Percentiles rank a stretch among this genome's conserved stretches.
phyloP scores from a whole-genome alignment of 139 green algal genomes.

The Chlorella sorokiniana region DNA sequence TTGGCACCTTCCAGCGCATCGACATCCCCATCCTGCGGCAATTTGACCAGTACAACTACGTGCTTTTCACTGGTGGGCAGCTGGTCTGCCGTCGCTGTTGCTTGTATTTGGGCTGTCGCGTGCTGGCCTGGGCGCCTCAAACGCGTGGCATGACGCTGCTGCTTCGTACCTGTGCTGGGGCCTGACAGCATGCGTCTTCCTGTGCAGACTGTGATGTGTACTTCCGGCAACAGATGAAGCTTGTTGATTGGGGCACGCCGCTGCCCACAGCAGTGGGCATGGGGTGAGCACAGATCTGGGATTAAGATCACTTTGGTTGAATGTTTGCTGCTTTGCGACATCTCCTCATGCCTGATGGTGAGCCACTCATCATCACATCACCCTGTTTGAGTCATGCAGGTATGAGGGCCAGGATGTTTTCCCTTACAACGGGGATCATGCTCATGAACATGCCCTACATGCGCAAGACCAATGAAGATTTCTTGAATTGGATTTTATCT shows the following conservation, averaged over 20 bases:
- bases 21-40: constrained; percentile 20
- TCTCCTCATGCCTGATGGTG: neutral
- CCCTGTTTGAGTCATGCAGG: neutral
- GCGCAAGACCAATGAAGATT: constrained; percentile 1
- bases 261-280: constrained; percentile 12
- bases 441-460: constrained; percentile 31
- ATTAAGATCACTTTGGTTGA: neutral
- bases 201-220: constrained; percentile 23
- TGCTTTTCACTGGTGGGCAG: constrained; percentile 9
- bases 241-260: constrained; percentile 15
- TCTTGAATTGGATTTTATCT: neutral
- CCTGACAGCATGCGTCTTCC: neutral
- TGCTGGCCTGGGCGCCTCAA: neutral
- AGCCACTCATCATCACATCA: neutral
- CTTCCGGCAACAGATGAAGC: constrained; percentile 30
- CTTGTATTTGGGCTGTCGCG: neutral
- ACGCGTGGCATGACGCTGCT: no score
- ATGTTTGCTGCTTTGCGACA: neutral
- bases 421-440: constrained; percentile 30
- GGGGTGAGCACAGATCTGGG: constrained; percentile 2
- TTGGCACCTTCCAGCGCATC: constrained; percentile 30
- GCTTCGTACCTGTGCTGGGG: neutral
- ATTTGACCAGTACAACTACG: constrained; percentile 30
- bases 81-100: no score
- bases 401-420: constrained; percentile 14